Evolutionary conservation across 2,329 filamentous ascomycete species (phyloP).

Genomic region (Orbilia ellipsospora): DNA sequence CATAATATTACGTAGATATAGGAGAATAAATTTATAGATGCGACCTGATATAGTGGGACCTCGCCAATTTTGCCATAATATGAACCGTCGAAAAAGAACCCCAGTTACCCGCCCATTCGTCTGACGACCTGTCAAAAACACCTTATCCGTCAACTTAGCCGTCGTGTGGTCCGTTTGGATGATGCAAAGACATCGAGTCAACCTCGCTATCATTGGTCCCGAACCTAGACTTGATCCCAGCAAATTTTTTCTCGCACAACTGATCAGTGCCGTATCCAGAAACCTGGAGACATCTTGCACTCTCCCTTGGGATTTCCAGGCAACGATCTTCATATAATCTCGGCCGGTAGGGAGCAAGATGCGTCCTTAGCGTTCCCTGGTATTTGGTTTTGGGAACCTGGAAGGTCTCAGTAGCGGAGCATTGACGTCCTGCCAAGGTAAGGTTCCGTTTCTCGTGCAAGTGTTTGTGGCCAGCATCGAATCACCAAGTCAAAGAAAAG

Average conservation of each 20-base stretch:
- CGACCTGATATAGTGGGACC: conserved; percentile 37
- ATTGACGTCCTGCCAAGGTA: conserved; percentile 25
- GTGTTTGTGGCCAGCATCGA: neutral
- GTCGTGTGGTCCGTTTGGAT: conserved; percentile 34
- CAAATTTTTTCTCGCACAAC: conserved; percentile 25
- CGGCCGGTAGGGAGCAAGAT: conserved; percentile 38
- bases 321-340: conserved; percentile 46
- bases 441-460: conserved; percentile 25
- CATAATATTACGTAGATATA: conserved; percentile 36
- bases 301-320: conserved; percentile 34
- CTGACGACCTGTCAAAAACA: conserved; percentile 48
- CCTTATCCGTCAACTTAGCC: conserved; percentile 55
- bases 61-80: conserved; percentile 54
- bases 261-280: conserved; percentile 54
- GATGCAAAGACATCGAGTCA: conserved; percentile 32
- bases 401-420: conserved; percentile 28
- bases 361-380: conserved; percentile 21
- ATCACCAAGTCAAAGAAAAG: too few species aligned
- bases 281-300: conserved; percentile 55
- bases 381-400: conserved; percentile 40
- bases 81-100: conserved; percentile 1
- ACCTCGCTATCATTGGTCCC: conserved; percentile 50
- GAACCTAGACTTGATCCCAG: conserved; percentile 32
- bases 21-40: conserved; percentile 46
- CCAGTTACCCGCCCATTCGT: conserved; percentile 30